Evolutionary conservation across 352 stramenopile genomes (phyloP), one percentile per base, ranked within the genome.

Genomic region (Phytophthora nicotianae): DNA sequence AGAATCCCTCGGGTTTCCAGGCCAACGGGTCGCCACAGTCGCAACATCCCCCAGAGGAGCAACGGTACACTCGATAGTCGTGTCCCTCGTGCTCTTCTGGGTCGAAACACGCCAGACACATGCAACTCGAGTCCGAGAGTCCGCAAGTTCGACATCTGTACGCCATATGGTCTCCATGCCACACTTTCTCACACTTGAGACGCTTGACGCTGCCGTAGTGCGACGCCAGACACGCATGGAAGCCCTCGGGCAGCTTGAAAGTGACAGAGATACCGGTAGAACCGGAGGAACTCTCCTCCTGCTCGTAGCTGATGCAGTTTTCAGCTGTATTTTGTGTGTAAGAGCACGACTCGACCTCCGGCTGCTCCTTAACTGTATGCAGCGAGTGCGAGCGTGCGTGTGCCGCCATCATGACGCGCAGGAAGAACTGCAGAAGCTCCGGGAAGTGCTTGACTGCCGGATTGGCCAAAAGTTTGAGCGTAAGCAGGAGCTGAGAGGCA

Each of bases 161-260:
- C 13, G 86, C 86, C 82, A 95, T 95, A 67, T 95, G 86, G 66
- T 93, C 83, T 42, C 86, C 83, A 48, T 93, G 82, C 86, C 86
- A 95, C n/a, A 95, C 86, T 65, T 91, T 83, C 63, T 91, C 86
- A 50, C 86, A 94, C 71, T 94, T 94, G 52, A 74, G 81, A 5
- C 76, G 79, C 73, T 88, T 75, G 8, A 90, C 78, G 24, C 75
- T 88, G 47, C 83, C 86, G 59, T 90, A 92, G 11, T 67, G 58
- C 3, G 66, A 56, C 1, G 77, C 57, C 14, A 92, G 41, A 48
- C 83, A 92, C 37, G 58, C 49, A 24, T 76, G 68, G 50, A 90
- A 87, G 16, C 57, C 68, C 16, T 68, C 21, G 7, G 62, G 81
- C 50, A 72, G 76, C 35, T 49, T 55, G 37, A 78, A 83, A 4